Percentiles rank a stretch among this genome's conserved stretches.
Conservation (phyloP, 352 stramenopile species). For the Phytophthora colocasiae region DNA sequence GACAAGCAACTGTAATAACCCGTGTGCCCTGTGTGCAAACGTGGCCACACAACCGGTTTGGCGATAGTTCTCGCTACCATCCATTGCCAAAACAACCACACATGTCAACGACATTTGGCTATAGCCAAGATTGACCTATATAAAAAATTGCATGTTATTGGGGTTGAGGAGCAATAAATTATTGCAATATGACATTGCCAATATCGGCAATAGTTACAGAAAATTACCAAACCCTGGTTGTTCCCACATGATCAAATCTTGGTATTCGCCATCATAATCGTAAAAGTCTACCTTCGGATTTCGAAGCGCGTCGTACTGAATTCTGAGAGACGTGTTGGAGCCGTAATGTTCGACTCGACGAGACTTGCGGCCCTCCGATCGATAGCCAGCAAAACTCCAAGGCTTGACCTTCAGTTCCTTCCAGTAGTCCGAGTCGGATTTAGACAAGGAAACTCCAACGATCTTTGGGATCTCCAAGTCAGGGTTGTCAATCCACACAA, state of each 20-base stretch:
- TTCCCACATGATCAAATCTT: background rate
- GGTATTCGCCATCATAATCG: background rate
- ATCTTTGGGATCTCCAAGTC: background rate
- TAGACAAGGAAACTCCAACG: constrained; percentile 2
- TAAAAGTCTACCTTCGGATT: background rate
- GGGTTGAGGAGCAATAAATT: no score
- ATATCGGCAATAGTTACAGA: no score
- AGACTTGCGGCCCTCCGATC: background rate
- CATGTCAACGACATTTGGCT: no score
- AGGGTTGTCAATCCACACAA: constrained; percentile 16
- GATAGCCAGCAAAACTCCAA: background rate
- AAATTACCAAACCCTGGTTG: no score
- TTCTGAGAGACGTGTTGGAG: background rate
- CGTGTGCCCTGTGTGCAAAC: no score
- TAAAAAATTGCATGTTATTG: no score
- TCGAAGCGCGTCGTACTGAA: background rate
- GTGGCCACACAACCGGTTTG: no score
- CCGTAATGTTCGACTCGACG: background rate
- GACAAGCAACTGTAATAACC: no score
- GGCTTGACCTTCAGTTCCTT: background rate
- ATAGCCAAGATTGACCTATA: no score
- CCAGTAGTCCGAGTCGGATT: background rate
- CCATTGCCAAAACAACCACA: no score
- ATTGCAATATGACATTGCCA: no score
- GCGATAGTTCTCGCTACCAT: no score